phyloP scores from a whole-genome alignment of 306 rosid genomes.

The Trifolium dubium region DNA sequence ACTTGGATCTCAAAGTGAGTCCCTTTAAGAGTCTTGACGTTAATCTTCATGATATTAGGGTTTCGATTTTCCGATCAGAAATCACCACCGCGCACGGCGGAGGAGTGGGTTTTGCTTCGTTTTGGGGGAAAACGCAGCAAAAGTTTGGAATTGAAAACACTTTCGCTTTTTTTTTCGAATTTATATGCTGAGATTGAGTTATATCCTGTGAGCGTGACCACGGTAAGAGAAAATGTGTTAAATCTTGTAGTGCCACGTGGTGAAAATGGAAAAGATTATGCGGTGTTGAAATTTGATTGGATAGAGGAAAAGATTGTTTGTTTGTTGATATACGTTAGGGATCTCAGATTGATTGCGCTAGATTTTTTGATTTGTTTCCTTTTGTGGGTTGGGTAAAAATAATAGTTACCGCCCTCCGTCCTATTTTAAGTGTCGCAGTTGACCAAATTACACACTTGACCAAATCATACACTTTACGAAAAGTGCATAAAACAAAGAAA shows the following conservation, averaged over 20 bases:
- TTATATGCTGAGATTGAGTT: background rate
- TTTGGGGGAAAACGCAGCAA: constrained; percentile 31
- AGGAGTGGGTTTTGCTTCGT: constrained; percentile 23
- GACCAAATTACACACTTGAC: too few relatives aligned
- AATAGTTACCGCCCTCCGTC: too few relatives aligned
- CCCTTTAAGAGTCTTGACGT: constrained; percentile 75
- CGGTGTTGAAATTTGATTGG: background rate
- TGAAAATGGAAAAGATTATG: background rate
- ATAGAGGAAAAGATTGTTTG: background rate
- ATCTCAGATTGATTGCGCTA: background rate
- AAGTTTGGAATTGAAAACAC: background rate
- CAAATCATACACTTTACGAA: too few relatives aligned
- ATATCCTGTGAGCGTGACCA: background rate
- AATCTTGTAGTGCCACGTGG: background rate
- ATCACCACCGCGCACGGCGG: constrained; percentile 41
- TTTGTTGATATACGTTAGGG: background rate
- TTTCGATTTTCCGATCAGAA: constrained; percentile 24
- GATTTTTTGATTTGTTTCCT: background rate
- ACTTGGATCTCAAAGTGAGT: constrained; percentile 72
- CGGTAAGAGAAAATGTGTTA: background rate
- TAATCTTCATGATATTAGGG: constrained; percentile 61
- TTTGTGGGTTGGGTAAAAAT: too few relatives aligned
- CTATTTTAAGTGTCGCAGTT: too few relatives aligned
- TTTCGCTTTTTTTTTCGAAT: background rate
- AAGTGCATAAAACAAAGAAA: too few relatives aligned